phyloP scores from a whole-genome alignment of 768 basidiomycete species.

The Pulveroboletus sp. region DNA sequence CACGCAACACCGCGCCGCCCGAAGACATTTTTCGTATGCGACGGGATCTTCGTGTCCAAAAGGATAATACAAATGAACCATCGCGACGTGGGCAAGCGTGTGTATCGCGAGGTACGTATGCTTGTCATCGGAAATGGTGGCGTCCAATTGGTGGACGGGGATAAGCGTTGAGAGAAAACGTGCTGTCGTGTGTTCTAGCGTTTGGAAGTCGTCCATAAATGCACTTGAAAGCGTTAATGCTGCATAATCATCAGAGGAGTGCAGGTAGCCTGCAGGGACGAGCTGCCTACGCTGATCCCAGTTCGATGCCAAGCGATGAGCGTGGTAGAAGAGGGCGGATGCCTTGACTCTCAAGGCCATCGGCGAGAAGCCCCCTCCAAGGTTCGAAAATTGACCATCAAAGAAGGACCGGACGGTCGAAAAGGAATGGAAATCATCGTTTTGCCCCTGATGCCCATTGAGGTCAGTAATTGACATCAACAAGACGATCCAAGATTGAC shows the following conservation, averaged over 20 bases:
- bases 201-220: constrained; percentile 56
- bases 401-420: constrained; percentile 65
- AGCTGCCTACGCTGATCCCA: constrained; percentile 58
- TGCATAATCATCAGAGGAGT: constrained; percentile 26
- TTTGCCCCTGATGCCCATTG: constrained; percentile 49
- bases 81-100: constrained; percentile 63
- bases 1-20: constrained; percentile 59
- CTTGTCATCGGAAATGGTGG: constrained; percentile 54
- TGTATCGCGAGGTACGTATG: constrained; percentile 58
- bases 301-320: constrained; percentile 54
- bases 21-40: constrained; percentile 65
- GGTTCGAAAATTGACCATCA: constrained; percentile 50
- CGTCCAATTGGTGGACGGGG: constrained; percentile 62
- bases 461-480: constrained; percentile 11
- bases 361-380: constrained; percentile 55
- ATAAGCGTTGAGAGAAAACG: constrained; percentile 64
- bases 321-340: constrained; percentile 70
- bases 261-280: constrained; percentile 11
- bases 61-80: constrained; percentile 62
- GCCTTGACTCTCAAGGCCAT: constrained; percentile 71
- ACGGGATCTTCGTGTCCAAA: constrained; percentile 58
- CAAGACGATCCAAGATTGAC: constrained; percentile 21
- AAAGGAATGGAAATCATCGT: constrained; percentile 48
- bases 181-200: constrained; percentile 61
- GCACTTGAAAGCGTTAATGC: constrained; percentile 45